These are phyloP conservation scores for Rhizoclosmatium globosum DNA, from an alignment of 192 early-diverging fungal genomes.

Conservation along the genomic window DNA sequence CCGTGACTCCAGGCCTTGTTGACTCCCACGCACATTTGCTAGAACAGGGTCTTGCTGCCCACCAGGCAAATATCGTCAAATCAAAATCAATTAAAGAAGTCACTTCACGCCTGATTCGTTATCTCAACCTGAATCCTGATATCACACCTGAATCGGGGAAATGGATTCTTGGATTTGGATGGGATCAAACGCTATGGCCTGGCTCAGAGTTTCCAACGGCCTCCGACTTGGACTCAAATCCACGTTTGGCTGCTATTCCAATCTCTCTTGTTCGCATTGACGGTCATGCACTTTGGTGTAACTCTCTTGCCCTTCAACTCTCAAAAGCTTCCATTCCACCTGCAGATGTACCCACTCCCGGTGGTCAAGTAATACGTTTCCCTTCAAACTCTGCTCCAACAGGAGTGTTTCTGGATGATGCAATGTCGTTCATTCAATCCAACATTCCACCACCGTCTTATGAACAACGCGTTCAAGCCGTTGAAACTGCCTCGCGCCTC, in stretches of 20 bases:
- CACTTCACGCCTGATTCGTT: constrained; percentile 13
- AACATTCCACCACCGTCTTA: constrained; percentile 34
- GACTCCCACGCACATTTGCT: constrained; percentile 63
- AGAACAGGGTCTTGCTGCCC: constrained; percentile 37
- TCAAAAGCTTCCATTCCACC: constrained; percentile 21
- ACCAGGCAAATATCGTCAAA: constrained; percentile 41
- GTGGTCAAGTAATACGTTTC: constrained; percentile 47
- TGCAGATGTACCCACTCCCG: background rate
- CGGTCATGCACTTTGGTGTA: constrained; percentile 60
- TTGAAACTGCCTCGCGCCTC: constrained; percentile 39
- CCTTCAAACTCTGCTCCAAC: constrained; percentile 37
- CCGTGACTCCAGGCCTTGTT: constrained; percentile 59
- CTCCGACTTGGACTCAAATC: constrained; percentile 51
- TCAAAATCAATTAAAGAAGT: constrained; percentile 30
- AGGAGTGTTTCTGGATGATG: constrained; percentile 64
- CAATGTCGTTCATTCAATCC: constrained; percentile 54
- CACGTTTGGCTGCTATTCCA: constrained; percentile 44
- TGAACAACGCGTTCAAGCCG: constrained; percentile 21
- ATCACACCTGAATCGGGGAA: background rate
- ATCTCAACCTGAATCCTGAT: constrained; percentile 45
- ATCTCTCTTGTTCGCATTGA: constrained; percentile 58
- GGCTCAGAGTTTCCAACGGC: constrained; percentile 47
- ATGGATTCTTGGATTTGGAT: constrained; percentile 61
- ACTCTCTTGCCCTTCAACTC: constrained; percentile 40
- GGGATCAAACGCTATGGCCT: constrained; percentile 62